Conservation (phyloP, 1,284 basidiomycete species). For the Cutaneotrichosporon sp. region DNA sequence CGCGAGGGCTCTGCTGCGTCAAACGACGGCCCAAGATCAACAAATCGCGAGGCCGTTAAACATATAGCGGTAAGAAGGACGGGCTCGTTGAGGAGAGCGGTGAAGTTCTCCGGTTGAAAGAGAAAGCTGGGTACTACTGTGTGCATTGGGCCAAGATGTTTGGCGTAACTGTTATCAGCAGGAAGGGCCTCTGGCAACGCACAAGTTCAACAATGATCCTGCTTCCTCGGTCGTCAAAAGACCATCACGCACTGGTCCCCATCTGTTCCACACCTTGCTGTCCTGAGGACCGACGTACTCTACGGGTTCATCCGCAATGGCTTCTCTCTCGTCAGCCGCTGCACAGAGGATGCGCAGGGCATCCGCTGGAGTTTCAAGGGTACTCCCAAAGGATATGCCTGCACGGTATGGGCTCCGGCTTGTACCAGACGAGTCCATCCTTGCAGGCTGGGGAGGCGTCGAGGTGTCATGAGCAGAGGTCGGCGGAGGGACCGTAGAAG, state of each 20-base stretch:
- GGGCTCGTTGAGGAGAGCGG: slow-evolving; percentile 15
- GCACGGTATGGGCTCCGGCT: background rate
- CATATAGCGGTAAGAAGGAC: slow-evolving; percentile 17
- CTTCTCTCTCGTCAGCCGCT: slow-evolving; percentile 13
- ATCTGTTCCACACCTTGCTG: slow-evolving; percentile 19
- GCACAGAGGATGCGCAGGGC: slow-evolving; percentile 20
- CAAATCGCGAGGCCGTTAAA: slow-evolving; percentile 14
- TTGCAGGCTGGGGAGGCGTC: slow-evolving; percentile 7
- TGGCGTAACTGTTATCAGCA: slow-evolving; percentile 8
- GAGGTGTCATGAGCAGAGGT: too few species aligned
- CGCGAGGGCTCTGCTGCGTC: slow-evolving; percentile 15
- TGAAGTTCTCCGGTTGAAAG: slow-evolving; percentile 14
- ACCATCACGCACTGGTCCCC: slow-evolving; percentile 23
- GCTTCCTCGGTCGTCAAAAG: slow-evolving; percentile 23
- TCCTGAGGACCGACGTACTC: background rate
- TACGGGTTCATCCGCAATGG: background rate
- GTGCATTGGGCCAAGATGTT: slow-evolving; percentile 16
- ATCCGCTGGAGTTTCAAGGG: slow-evolving; percentile 22
- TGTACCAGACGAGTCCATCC: slow-evolving; percentile 2
- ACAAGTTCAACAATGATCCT: slow-evolving; percentile 10
- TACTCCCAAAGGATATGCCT: background rate
- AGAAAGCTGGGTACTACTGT: slow-evolving; percentile 15
- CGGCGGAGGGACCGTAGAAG: too few species aligned
- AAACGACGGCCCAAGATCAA: slow-evolving; percentile 20
- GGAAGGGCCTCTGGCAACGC: background rate